Evolutionary conservation across 257 asterid species (phyloP).

Genomic region (Plectranthus barbatus): DNA sequence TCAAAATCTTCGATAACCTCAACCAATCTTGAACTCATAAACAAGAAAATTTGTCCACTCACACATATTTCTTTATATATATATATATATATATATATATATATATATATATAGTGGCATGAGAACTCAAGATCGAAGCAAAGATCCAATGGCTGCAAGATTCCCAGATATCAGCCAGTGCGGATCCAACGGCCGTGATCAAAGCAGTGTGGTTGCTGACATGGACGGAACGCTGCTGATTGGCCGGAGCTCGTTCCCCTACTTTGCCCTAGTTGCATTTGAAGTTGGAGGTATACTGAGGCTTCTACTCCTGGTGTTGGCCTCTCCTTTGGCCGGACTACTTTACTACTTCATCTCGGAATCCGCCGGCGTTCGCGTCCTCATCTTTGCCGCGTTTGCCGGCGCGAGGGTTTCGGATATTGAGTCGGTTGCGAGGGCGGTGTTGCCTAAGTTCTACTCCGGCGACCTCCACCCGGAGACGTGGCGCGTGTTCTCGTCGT

Average conservation of each 20-base stretch:
- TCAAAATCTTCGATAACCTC: conserved; percentile 22
- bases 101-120: too few relatives aligned
- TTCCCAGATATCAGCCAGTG: conserved; percentile 37
- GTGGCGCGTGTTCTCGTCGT: conserved; percentile 60
- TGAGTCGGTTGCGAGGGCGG: conserved; percentile 61
- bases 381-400: conserved; percentile 42
- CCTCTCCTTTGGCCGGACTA: conserved; percentile 49
- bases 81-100: neutral
- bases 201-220: conserved; percentile 39
- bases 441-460: conserved; percentile 54
- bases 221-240: conserved; percentile 60
- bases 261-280: conserved; percentile 58
- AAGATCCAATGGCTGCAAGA: conserved; percentile 18
- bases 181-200: conserved; percentile 28
- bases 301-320: conserved; percentile 42
- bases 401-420: conserved; percentile 42
- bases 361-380: conserved; percentile 48
- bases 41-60: too few relatives aligned
- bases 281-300: conserved; percentile 61
- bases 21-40: too few relatives aligned
- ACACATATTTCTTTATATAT: too few relatives aligned
- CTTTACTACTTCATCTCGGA: conserved; percentile 48
- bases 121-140: neutral
- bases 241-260: conserved; percentile 55
- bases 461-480: conserved; percentile 58